A percentile compares a stretch with the other conserved stretches of the same genome.
Conservation (phyloP, 495 filamentous ascomycete species). For the Lophium mytilinum region DNA sequence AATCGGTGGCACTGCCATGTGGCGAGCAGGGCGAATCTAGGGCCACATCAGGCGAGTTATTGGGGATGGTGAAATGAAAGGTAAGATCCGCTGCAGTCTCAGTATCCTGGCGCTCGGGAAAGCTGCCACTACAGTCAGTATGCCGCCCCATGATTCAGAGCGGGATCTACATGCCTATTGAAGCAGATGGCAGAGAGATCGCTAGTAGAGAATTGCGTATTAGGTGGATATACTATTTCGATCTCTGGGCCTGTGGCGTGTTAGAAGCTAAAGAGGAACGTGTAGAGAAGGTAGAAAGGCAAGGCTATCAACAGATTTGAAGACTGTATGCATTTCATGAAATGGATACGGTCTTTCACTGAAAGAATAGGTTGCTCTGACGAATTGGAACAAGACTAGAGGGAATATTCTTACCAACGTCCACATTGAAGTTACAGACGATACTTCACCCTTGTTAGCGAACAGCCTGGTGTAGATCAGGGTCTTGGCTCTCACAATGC, state of each 20-base stretch:
- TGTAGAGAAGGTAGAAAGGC: too few species aligned
- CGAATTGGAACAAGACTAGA: background rate
- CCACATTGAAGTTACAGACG: slow-evolving; percentile 32
- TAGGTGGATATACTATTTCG: slow-evolving; percentile 30
- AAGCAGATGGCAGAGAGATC: slow-evolving; percentile 32
- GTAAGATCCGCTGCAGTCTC: slow-evolving; percentile 25
- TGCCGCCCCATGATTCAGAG: background rate
- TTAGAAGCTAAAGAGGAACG: too few species aligned
- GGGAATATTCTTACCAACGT: slow-evolving; percentile 20
- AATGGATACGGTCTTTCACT: too few species aligned
- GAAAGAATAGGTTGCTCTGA: too few species aligned
- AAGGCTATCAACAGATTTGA: background rate
- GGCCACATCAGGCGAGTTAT: slow-evolving; percentile 27
- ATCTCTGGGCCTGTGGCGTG: slow-evolving; percentile 25
- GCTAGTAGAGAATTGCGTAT: slow-evolving; percentile 22
- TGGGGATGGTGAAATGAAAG: slow-evolving; percentile 31
- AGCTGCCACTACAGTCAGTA: slow-evolving; percentile 12
- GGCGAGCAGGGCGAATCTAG: slow-evolving; percentile 24
- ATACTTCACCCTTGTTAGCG: slow-evolving; percentile 14
- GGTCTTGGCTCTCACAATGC: slow-evolving; percentile 21
- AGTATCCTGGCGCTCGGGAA: slow-evolving; percentile 30
- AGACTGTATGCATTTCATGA: background rate
- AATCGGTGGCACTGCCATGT: slow-evolving; percentile 21
- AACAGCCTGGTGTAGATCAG: background rate
- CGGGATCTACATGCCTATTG: slow-evolving; percentile 14